These are phyloP conservation scores for Penicillium arizonense DNA, from an alignment of 495 filamentous ascomycete species.

Conservation along the genomic window DNA sequence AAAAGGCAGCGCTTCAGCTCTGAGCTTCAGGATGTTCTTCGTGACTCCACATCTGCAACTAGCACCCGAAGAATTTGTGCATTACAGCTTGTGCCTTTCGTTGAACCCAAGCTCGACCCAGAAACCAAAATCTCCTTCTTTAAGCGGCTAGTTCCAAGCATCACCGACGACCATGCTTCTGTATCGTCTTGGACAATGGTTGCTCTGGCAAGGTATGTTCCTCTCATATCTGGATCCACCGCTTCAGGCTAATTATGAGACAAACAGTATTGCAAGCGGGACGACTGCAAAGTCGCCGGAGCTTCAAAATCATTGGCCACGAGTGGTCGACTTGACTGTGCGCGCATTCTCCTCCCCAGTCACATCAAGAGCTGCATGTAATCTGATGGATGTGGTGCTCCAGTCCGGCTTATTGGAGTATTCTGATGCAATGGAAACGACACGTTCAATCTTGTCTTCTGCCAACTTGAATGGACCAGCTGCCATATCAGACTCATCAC, in stretches of 20 bases:
- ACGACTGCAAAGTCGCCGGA: slow-evolving; percentile 21
- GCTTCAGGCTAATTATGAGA: background rate
- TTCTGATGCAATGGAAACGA: slow-evolving; percentile 57
- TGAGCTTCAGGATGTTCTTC: slow-evolving; percentile 58
- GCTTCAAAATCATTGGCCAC: slow-evolving; percentile 58
- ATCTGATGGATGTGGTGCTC: slow-evolving; percentile 68
- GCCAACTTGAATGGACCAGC: slow-evolving; percentile 81
- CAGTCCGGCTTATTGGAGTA: slow-evolving; percentile 61
- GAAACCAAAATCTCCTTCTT: slow-evolving; percentile 45
- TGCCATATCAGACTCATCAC: slow-evolving; percentile 71
- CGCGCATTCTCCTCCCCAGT: slow-evolving; percentile 66
- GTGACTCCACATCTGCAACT: slow-evolving; percentile 56
- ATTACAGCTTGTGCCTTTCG: slow-evolving; percentile 78
- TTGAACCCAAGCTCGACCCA: slow-evolving; percentile 39
- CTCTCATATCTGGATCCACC: background rate
- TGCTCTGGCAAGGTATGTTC: slow-evolving; percentile 55
- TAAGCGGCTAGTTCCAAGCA: slow-evolving; percentile 45
- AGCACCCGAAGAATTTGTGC: slow-evolving; percentile 59
- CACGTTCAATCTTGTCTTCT: slow-evolving; percentile 67
- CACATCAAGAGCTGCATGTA: slow-evolving; percentile 78
- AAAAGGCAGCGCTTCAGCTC: slow-evolving; percentile 65
- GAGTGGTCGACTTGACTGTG: slow-evolving; percentile 71
- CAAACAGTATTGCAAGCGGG: slow-evolving; percentile 30
- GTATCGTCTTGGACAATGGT: slow-evolving; percentile 67
- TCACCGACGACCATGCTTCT: slow-evolving; percentile 54